A percentile compares a stretch with the other conserved stretches of the same genome.
These are phyloP conservation scores for Skeletonema potamos DNA, from an alignment of 108 stramenopile genomes.

Conservation along the genomic window DNA sequence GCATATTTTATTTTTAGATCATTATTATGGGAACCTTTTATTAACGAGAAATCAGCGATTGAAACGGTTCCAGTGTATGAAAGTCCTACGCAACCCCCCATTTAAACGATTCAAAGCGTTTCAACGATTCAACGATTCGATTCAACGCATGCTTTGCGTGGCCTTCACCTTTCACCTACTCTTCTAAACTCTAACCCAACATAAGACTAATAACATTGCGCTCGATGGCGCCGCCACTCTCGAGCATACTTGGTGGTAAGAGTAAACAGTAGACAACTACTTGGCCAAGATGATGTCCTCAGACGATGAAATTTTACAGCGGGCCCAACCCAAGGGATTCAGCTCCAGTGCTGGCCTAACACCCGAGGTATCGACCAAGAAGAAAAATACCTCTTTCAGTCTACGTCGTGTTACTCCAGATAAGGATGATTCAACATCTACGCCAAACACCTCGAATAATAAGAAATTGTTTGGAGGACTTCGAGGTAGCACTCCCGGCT, in stretches of 20 bases:
- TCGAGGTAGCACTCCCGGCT: not conserved
- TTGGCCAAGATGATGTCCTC: not conserved
- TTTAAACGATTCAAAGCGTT: not conserved
- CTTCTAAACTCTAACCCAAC: not conserved
- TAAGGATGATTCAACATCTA: not conserved
- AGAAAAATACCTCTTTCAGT: not conserved
- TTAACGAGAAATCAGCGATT: not conserved
- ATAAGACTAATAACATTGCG: not conserved
- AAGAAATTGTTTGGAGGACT: not conserved
- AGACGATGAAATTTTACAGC: not conserved
- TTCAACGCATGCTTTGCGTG: too few relatives aligned
- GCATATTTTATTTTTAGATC: not conserved
- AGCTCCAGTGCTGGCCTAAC: not conserved
- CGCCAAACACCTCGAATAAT: not conserved
- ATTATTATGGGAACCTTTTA: too few relatives aligned
- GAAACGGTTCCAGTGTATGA: not conserved
- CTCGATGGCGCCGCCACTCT: not conserved
- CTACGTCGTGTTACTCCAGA: not conserved
- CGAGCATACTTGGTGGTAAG: not conserved
- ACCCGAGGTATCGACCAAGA: not conserved
- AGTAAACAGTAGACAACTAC: not conserved
- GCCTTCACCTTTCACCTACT: too few relatives aligned
- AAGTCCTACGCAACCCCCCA: not conserved
- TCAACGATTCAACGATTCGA: too few relatives aligned
- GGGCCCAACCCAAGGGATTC: slow-evolving; percentile 1